Conservation (phyloP, 2,329 filamentous ascomycete species). For the Xylaria digitata region DNA sequence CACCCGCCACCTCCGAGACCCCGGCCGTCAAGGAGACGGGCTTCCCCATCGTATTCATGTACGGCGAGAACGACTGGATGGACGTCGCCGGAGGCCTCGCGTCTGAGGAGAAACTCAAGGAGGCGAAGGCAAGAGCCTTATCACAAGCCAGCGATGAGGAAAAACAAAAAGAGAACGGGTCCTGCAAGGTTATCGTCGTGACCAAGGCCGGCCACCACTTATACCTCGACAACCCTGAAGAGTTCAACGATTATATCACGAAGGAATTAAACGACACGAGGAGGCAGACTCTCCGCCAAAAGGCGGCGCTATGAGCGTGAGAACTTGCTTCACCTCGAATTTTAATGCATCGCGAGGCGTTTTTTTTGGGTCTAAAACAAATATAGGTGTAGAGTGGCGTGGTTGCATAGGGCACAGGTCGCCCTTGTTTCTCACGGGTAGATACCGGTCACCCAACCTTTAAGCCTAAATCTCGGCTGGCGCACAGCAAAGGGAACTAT, state of each 20-base stretch:
- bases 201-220: constrained; percentile 68
- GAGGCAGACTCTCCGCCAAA: constrained; percentile 45
- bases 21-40: constrained; percentile 67
- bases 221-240: constrained; percentile 69
- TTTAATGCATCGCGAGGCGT: constrained; percentile 35
- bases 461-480: background rate
- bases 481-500: background rate
- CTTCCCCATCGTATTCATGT: constrained; percentile 90
- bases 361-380: background rate
- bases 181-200: constrained; percentile 84
- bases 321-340: constrained; percentile 1
- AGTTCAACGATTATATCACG: constrained; percentile 65
- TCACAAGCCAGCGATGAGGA: constrained; percentile 74
- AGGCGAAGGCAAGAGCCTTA: constrained; percentile 71
- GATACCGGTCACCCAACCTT: background rate
- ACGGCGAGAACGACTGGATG: constrained; percentile 99
- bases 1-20: constrained; percentile 48
- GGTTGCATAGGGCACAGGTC: background rate
- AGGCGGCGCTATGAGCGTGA: constrained; percentile 12
- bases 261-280: constrained; percentile 66
- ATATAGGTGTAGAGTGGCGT: constrained; percentile 11
- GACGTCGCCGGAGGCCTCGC: constrained; percentile 87
- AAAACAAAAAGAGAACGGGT: constrained; percentile 77
- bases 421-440: constrained; percentile 1
- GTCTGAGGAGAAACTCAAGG: constrained; percentile 80